Evolutionary conservation across 2,329 filamentous ascomycete genomes (phyloP).

Genomic region (Penicillium sp.): DNA sequence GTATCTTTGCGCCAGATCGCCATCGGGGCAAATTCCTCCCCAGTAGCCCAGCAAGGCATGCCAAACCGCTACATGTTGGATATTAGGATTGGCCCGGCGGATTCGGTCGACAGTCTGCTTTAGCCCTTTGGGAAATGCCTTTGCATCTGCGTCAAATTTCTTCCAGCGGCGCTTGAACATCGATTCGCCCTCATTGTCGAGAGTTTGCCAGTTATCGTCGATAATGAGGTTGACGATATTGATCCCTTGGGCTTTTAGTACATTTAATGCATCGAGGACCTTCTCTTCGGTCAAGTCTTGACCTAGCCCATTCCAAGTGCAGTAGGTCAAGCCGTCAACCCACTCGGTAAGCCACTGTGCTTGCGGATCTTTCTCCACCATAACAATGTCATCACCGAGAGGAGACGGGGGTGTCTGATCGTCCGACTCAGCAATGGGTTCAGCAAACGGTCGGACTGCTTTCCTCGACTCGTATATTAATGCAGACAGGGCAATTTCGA

Average conservation of each 20-base stretch:
- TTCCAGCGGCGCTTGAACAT: constrained; percentile 61
- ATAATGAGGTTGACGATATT: constrained; percentile 83
- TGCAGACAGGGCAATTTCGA: constrained; percentile 72
- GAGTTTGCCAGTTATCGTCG: constrained; percentile 92
- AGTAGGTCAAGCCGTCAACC: constrained; percentile 91
- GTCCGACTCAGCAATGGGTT: constrained; percentile 10
- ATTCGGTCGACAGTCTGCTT: constrained; percentile 66
- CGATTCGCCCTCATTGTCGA: constrained; percentile 54
- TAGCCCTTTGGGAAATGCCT: constrained; percentile 74
- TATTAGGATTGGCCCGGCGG: constrained; percentile 62
- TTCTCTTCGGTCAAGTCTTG: constrained; percentile 77
- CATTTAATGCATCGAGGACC: constrained; percentile 68
- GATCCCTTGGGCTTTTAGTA: constrained; percentile 66
- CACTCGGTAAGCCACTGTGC: constrained; percentile 72
- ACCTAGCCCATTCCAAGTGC: constrained; percentile 93
- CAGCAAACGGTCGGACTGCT: constrained; percentile 44
- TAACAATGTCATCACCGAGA: constrained; percentile 39
- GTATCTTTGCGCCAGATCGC: constrained; percentile 71
- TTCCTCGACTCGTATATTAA: constrained; percentile 84
- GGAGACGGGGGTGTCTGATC: constrained; percentile 29
- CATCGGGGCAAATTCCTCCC: constrained; percentile 75
- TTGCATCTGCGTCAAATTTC: constrained; percentile 77
- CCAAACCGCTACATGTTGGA: constrained; percentile 88
- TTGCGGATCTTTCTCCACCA: constrained; percentile 42
- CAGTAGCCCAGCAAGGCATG: constrained; percentile 85